Conservation (phyloP, 179 eudicot genomes). For the Nepenthes alata region DNA sequence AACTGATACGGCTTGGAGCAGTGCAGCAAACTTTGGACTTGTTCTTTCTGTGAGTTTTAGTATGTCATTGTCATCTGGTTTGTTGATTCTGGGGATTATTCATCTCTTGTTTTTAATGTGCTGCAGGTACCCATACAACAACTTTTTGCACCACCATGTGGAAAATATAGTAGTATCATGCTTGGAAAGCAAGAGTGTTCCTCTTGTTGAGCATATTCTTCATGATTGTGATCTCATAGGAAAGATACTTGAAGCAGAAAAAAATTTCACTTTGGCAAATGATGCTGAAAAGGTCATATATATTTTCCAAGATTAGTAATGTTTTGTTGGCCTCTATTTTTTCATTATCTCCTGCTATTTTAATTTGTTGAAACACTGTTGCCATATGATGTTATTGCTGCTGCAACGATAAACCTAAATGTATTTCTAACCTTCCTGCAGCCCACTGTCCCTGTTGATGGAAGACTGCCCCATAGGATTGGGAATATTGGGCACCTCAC, state of each 20-base stretch:
- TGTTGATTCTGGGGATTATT: background rate
- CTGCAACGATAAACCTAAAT: background rate
- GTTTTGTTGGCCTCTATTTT: background rate
- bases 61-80: background rate
- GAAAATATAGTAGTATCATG: slow-evolving; percentile 59
- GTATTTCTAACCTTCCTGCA: slow-evolving; percentile 26
- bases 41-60: slow-evolving; percentile 64
- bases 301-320: background rate
- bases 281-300: slow-evolving; percentile 47
- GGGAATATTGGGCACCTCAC: slow-evolving; percentile 93
- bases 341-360: background rate
- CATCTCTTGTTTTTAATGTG: slow-evolving; percentile 10
- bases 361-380: background rate
- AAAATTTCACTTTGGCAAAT: slow-evolving; percentile 35
- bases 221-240: slow-evolving; percentile 70
- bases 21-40: slow-evolving; percentile 54
- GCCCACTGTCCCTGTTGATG: slow-evolving; percentile 68
- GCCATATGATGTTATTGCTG: background rate
- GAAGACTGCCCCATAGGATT: slow-evolving; percentile 50
- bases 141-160: slow-evolving; percentile 83
- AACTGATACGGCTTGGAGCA: slow-evolving; percentile 78
- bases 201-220: slow-evolving; percentile 67
- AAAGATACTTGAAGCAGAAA: slow-evolving; percentile 80
- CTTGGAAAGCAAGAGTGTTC: slow-evolving; percentile 64
- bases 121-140: slow-evolving; percentile 84